Evolutionary conservation across 352 stramenopile species (phyloP).

Genomic region (Elongisporangium prolatum): DNA sequence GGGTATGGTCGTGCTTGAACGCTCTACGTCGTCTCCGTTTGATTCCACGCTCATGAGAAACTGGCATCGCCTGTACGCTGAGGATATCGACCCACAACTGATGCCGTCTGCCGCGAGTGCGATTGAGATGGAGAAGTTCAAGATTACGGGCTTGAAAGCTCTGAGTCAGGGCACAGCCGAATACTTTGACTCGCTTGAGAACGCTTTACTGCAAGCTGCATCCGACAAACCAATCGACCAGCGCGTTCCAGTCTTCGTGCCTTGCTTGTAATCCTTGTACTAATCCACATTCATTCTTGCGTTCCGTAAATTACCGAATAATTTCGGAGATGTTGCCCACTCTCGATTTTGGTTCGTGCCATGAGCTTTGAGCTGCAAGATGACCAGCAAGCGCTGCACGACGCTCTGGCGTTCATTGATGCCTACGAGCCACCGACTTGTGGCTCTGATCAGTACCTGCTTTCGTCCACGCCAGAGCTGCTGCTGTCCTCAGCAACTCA

Average conservation of each 20-base stretch:
- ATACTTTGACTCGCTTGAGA: neutral
- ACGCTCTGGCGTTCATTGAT: constrained; percentile 16
- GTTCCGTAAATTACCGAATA: neutral
- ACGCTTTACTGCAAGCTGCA: neutral
- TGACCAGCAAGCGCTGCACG: constrained; percentile 2
- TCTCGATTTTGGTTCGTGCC: neutral
- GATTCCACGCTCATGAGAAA: neutral
- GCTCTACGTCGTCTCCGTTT: neutral
- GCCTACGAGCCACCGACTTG: neutral
- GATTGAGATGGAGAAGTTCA: neutral
- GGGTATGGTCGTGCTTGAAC: neutral
- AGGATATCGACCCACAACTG: neutral
- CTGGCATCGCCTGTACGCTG: neutral
- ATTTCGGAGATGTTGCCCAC: neutral
- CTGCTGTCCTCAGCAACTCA: neutral
- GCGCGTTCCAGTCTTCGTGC: neutral
- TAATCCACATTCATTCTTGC: too few species aligned
- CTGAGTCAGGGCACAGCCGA: neutral
- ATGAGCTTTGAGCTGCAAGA: neutral
- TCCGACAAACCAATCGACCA: neutral
- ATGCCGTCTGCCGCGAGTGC: neutral
- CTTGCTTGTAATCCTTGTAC: neutral
- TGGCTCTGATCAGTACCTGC: neutral
- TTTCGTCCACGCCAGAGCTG: neutral
- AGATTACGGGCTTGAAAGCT: neutral